Conservation (phyloP, 2,329 filamentous ascomycete species). For the Penicillium sp. region DNA sequence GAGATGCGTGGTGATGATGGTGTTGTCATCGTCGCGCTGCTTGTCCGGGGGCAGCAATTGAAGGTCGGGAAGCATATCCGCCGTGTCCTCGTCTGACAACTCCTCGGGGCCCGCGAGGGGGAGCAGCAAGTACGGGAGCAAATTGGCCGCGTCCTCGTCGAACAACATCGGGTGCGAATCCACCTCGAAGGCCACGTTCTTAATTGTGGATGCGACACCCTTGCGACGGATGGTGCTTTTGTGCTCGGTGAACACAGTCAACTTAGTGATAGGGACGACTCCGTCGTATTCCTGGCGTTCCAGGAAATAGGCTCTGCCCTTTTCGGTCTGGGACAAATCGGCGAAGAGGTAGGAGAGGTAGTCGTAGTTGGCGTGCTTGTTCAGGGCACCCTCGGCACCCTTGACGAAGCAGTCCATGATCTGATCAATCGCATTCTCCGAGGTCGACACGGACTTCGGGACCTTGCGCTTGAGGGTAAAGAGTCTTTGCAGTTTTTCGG, state of each 20-base stretch:
- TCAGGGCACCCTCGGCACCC: conserved; percentile 78
- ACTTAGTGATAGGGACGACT: conserved; percentile 86
- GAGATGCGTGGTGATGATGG: conserved; percentile 81
- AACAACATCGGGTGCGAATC: conserved; percentile 71
- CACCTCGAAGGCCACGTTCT: conserved; percentile 87
- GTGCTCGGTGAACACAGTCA: conserved; percentile 94
- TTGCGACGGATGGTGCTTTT: conserved; percentile 78
- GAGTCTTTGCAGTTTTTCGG: conserved; percentile 69
- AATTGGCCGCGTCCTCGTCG: conserved; percentile 70
- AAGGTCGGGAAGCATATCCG: conserved; percentile 84
- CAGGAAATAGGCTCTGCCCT: conserved; percentile 75
- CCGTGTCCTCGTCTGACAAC: conserved; percentile 81
- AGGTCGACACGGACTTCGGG: conserved; percentile 70
- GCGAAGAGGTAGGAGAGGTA: conserved; percentile 94
- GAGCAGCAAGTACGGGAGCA: conserved; percentile 84
- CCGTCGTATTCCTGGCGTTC: conserved; percentile 73
- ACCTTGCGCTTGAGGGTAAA: conserved; percentile 67
- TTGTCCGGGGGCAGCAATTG: conserved; percentile 91
- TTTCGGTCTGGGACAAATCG: conserved; percentile 79
- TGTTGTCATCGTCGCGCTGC: conserved; percentile 72
- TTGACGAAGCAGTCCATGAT: conserved; percentile 95
- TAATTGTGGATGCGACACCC: conserved; percentile 95
- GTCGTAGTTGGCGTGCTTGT: conserved; percentile 83
- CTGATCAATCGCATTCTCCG: conserved; percentile 79
- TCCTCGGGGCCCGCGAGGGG: conserved; percentile 88